Evolutionary conservation across 208 protist genomes (phyloP), one percentile per base, ranked within the genome.

Genomic region (Lotmaria passim): DNA sequence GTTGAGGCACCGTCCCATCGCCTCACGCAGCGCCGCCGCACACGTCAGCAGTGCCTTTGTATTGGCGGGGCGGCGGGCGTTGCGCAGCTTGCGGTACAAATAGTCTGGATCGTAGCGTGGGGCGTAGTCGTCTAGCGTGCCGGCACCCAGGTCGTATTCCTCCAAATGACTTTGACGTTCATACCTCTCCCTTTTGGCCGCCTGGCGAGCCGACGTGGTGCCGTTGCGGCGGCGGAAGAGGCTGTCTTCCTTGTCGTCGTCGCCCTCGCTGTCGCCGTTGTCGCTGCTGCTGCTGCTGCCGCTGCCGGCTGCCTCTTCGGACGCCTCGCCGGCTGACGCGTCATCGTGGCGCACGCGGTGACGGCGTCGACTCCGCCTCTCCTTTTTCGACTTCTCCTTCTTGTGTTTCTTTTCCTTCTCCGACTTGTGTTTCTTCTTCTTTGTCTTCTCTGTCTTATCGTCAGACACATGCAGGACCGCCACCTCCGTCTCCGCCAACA

Each of bases 31-130:
- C 33, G 70, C 34, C 33, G 67, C 39, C 10, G 70, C 69, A 39
- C 56, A 67, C 2, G 7, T 33, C 24, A 63, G 12, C 33, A 93
- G 75, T 55, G 74, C 55, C 5, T 4, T 58, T 10, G 81, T 69
- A 21, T 68, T 71, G 26, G 69, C 79, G 3, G 51, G 12, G 17
- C 69, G 52, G 5, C 87, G 82, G 4, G 56, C 58, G 11, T 62
- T 69, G 38, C 71, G 72, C 10, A 80, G 38, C 64, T 82, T 62
- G 21, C 70, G 78, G 51, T 81, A 73, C 21, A 78, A 74, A 46
- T 91, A 88, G 30, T 51, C 57, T 12, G 71, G 78, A 51, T 81
- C 81, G 39, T 83, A 47, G 30, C 52, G 67, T 7, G 75, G 73
- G 4, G 46, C 30, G 47, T 79, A 46, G 34, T 48, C 55, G 3